Evolutionary conservation across 2,329 filamentous ascomycete species (phyloP), one percentile per base, ranked within the genome.

Genomic region (Ceratocystis lukuohia): DNA sequence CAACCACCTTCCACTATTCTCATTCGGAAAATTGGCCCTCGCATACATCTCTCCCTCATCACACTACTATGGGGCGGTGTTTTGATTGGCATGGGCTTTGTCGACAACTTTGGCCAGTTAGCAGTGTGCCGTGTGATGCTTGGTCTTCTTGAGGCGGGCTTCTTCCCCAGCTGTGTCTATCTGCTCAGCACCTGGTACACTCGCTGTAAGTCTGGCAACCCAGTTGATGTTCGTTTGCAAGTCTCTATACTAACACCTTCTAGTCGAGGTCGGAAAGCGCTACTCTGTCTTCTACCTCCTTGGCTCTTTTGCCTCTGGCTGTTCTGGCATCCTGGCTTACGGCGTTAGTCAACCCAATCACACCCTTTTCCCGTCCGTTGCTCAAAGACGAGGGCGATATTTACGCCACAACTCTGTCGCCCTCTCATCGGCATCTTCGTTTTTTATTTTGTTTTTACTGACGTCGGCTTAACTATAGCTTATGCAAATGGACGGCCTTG

Each of bases 121-220:
- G 76, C 83, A 0, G 84, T 76, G 0, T 74, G 86, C 48, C 77
- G 86, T 57, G 75, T 84, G 0, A 65, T 89, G 1, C 77, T 88
- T 17, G 87, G 87, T 62, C 69, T 86, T 1, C 78, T 88, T 30
- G 87, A 89, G 72, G 82, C 84, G n/a, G 84, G 87, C 0, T 89
- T 87, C 75, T 90, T 89, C 74, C 86, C 87, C 0, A 82, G 83
- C 64, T 86, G 82, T 63, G 85, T 88, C 0, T 90, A 89, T 71
- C 76, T 90, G 5, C 80, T 91, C n/a, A 86, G 83, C 68, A 88
- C 85, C 45, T 91, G 86, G 86, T 89, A 88, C 71, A 86, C 84
- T 0, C 76, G 84, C 74, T 86, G 82, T 83, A 74, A 78, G 80
- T 73, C 20, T 12, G 33, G 33, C 8, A 37, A 37, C 33, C 8